These are phyloP conservation scores for Solanum chacoense DNA, from an alignment of 305 asterid genomes.

Conservation along the genomic window DNA sequence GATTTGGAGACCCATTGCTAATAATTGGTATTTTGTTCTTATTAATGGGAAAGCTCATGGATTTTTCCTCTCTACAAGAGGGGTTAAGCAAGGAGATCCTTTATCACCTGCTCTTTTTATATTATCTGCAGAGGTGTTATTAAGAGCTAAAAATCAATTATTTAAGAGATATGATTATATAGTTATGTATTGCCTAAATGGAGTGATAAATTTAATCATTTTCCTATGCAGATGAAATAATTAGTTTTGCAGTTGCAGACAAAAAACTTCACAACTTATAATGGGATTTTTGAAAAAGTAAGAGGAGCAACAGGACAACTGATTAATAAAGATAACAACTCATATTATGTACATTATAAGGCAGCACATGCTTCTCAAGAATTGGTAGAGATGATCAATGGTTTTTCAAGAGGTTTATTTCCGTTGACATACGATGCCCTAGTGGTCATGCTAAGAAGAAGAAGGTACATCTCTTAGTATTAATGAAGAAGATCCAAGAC, in stretches of 20 bases:
- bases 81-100: background rate
- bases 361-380: too few species aligned
- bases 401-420: background rate
- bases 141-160: too few species aligned
- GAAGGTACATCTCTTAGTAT: background rate
- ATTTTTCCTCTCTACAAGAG: background rate
- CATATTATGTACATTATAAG: background rate
- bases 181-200: background rate
- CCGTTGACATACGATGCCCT: background rate
- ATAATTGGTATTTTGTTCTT: background rate
- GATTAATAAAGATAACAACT: too few species aligned
- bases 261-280: background rate
- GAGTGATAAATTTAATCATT: background rate
- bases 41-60: background rate
- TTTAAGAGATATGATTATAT: background rate
- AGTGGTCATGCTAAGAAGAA: background rate
- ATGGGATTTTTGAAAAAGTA: too few species aligned
- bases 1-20: background rate
- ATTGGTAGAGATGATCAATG: background rate
- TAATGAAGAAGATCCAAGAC: background rate
- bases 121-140: background rate
- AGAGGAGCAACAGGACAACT: background rate
- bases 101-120: background rate
- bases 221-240: background rate
- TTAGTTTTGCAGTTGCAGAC: background rate